A percentile compares a stretch with the other conserved stretches of the same genome.
Evolutionary conservation across 2,329 filamentous ascomycete genomes (phyloP).

Genomic region (Fusarium avenaceum): DNA sequence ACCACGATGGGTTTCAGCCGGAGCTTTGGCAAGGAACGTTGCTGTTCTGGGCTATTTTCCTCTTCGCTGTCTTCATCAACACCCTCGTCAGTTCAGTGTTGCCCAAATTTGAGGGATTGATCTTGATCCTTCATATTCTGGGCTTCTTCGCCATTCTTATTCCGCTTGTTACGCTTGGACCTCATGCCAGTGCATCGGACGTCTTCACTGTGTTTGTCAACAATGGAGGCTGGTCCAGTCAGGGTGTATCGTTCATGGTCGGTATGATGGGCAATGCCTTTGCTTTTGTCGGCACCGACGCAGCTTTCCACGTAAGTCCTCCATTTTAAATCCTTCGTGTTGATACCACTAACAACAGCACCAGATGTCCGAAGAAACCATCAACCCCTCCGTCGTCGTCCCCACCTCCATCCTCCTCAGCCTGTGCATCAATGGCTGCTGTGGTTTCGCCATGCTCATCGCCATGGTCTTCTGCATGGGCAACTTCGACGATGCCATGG

Average conservation of each 20-base stretch:
- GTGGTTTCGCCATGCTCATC: slow-evolving; percentile 70
- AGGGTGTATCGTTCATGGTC: slow-evolving; percentile 61
- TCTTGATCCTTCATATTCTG: slow-evolving; percentile 63
- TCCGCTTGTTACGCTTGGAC: slow-evolving; percentile 51
- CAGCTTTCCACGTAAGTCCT: slow-evolving; percentile 49
- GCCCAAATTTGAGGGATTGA: slow-evolving; percentile 64
- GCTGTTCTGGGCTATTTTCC: slow-evolving; percentile 62
- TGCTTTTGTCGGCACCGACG: slow-evolving; percentile 52
- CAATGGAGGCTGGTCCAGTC: slow-evolving; percentile 58
- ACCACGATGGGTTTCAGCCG: slow-evolving; percentile 56
- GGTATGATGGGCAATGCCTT: slow-evolving; percentile 59
- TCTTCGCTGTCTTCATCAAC: slow-evolving; percentile 64
- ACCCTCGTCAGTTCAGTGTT: slow-evolving; percentile 61
- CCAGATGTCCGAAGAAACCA: slow-evolving; percentile 62
- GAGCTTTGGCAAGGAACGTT: slow-evolving; percentile 64
- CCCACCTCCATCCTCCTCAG: slow-evolving; percentile 65
- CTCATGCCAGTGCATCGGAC: slow-evolving; percentile 51
- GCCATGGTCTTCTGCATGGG: slow-evolving; percentile 68
- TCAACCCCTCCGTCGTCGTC: slow-evolving; percentile 63
- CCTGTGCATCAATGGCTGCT: slow-evolving; percentile 63
- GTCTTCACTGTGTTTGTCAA: slow-evolving; percentile 63
- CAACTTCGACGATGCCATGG: slow-evolving; percentile 60
- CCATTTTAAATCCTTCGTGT: accelerated
- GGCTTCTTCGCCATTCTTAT: slow-evolving; percentile 54
- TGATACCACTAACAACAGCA: neutral